A percentile compares a stretch with the other conserved stretches of the same genome.
phyloP scores from a whole-genome alignment of 2,329 filamentous ascomycete species.

The Sodiomyces alkalinus region DNA sequence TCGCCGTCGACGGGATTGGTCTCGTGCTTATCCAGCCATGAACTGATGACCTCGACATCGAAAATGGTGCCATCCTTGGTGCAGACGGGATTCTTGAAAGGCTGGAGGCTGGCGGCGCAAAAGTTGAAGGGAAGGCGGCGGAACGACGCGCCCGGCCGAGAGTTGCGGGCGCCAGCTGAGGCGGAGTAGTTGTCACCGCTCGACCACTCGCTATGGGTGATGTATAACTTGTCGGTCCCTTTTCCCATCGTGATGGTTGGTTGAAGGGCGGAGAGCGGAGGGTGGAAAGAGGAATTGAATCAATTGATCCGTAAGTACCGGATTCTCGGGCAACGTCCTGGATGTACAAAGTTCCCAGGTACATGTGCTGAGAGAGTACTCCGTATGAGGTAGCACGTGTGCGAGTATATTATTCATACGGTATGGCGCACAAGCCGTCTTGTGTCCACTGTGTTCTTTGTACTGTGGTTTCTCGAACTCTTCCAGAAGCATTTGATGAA shows the following conservation, averaged over 20 bases:
- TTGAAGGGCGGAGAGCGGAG: not conserved
- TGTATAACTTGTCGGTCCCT: conserved; percentile 38
- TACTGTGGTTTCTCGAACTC: too few species aligned
- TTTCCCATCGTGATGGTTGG: conserved; percentile 30
- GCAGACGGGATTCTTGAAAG: conserved; percentile 89
- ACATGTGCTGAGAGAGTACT: too few species aligned
- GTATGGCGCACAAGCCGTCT: too few species aligned
- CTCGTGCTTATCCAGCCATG: conserved; percentile 86
- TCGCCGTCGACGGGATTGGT: conserved; percentile 83
- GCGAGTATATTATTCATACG: too few species aligned
- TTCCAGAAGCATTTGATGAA: too few species aligned
- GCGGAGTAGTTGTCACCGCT: conserved; percentile 80
- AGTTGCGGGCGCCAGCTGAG: conserved; percentile 54
- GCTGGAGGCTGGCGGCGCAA: conserved; percentile 89
- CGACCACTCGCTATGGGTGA: conserved; percentile 96
- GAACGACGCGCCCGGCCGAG: conserved; percentile 50
- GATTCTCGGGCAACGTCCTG: too few species aligned
- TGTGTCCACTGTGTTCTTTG: too few species aligned
- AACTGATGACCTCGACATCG: conserved; percentile 83
- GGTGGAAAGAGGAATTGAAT: not conserved
- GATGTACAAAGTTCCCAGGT: too few species aligned
- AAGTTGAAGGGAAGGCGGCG: conserved; percentile 93
- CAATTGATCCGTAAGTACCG: too few species aligned
- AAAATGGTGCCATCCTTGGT: conserved; percentile 79
- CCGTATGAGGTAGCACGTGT: too few species aligned